These are phyloP conservation scores for Ceratocystiopsis brevicomis DNA, from an alignment of 2,329 filamentous ascomycete genomes.

Conservation along the genomic window DNA sequence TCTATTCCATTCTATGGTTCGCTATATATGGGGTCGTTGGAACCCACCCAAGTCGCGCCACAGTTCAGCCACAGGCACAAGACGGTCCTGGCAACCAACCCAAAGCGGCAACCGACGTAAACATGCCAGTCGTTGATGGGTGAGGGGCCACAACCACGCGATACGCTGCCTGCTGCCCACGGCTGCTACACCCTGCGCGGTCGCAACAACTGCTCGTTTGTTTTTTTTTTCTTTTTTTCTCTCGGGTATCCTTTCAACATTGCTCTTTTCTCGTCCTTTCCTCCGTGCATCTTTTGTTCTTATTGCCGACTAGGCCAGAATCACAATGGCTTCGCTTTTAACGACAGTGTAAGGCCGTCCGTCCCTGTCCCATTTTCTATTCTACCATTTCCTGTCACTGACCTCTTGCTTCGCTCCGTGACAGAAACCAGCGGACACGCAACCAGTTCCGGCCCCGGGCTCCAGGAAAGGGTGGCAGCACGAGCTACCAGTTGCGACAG, in stretches of 20 bases:
- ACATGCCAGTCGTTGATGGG: constrained; percentile 3
- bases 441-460: constrained; percentile 83
- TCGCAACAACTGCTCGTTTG: background rate
- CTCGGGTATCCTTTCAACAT: background rate
- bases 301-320: no score
- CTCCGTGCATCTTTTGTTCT: background rate
- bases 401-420: background rate
- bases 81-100: constrained; percentile 8
- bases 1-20: constrained; percentile 7
- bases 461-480: constrained; percentile 68
- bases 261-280: background rate
- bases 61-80: constrained; percentile 1
- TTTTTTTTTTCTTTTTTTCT: background rate
- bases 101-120: constrained; percentile 9
- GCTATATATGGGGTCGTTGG: background rate
- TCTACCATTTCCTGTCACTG: background rate
- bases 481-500: constrained; percentile 78
- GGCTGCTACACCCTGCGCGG: background rate
- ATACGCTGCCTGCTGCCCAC: background rate
- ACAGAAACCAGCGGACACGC: constrained; percentile 68
- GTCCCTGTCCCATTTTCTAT: background rate
- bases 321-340: constrained; percentile 9
- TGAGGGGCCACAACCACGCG: background rate
- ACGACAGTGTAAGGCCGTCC: constrained; percentile 15
- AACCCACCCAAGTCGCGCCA: background rate